phyloP scores from a whole-genome alignment of 225 moss, liverwort and hornwort species.

The Pleurozium schreberi region DNA sequence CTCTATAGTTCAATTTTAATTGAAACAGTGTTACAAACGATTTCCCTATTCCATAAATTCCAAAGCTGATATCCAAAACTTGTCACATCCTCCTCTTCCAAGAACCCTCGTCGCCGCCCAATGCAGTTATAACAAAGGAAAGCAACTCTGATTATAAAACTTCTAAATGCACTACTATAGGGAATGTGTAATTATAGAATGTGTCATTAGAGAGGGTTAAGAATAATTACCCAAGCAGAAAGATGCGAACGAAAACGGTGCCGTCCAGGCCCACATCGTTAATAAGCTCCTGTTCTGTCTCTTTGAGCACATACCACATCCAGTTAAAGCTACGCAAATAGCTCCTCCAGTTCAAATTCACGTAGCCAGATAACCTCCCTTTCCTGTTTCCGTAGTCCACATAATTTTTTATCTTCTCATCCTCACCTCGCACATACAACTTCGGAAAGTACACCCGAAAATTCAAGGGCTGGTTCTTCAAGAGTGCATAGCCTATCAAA shows the following conservation, averaged over 20 bases:
- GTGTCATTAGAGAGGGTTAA: neutral
- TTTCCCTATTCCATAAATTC: neutral
- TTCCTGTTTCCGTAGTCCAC: neutral
- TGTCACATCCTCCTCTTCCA: neutral
- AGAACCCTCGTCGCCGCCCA: neutral
- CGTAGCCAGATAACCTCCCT: constrained; percentile 28
- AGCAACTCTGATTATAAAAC: neutral
- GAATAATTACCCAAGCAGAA: constrained; percentile 51
- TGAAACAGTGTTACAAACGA: neutral
- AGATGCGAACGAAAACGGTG: constrained; percentile 54
- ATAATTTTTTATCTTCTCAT: neutral
- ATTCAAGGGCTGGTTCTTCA: constrained; percentile 83
- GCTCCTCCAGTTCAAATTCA: constrained; percentile 55
- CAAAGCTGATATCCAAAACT: neutral
- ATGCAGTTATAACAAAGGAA: neutral
- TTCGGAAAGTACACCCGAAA: constrained; percentile 68
- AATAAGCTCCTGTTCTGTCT: constrained; percentile 57
- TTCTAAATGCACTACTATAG: neutral
- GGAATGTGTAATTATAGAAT: neutral
- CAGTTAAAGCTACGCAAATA: constrained; percentile 66
- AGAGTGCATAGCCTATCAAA: constrained; percentile 33
- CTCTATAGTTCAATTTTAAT: neutral
- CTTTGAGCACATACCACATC: constrained; percentile 42
- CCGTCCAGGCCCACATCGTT: constrained; percentile 71
- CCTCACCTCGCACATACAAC: constrained; percentile 28